These are phyloP conservation scores for Chaetomium olivaceum DNA, from an alignment of 2,329 filamentous ascomycete species.

Conservation along the genomic window DNA sequence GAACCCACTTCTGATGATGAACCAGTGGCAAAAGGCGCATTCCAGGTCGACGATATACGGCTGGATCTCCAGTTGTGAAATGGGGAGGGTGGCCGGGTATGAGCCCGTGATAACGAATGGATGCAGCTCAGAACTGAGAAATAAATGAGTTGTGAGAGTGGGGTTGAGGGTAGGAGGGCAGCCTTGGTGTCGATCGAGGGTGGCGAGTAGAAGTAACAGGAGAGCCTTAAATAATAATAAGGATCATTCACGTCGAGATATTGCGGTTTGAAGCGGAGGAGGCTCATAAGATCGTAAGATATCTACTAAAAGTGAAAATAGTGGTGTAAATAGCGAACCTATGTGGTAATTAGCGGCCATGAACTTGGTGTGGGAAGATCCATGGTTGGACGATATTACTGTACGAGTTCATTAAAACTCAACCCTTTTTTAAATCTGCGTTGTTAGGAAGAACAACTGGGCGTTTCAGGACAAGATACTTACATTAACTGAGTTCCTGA, in stretches of 20 bases:
- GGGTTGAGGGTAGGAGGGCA: too few relatives aligned
- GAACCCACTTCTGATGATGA: neutral
- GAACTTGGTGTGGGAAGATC: neutral
- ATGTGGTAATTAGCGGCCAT: neutral
- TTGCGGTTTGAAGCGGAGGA: neutral
- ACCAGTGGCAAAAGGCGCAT: neutral
- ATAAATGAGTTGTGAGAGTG: too few relatives aligned
- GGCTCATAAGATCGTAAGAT: neutral
- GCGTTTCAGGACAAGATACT: too few relatives aligned
- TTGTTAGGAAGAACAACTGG: too few relatives aligned
- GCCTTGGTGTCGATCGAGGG: too few relatives aligned
- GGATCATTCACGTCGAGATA: neutral
- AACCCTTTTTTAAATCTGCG: too few relatives aligned
- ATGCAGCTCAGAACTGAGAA: too few relatives aligned
- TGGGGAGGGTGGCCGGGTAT: too few relatives aligned
- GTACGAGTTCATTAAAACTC: neutral
- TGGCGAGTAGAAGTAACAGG: neutral
- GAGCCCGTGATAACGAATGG: too few relatives aligned
- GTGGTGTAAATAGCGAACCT: neutral
- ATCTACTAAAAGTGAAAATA: neutral
- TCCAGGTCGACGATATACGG: neutral
- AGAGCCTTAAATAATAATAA: neutral
- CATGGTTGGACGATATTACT: rapidly evolving
- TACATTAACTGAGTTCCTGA: too few relatives aligned
- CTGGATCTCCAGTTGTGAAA: neutral